Evolutionary conservation across 2,329 filamentous ascomycete genomes (phyloP).

Genomic region (Fusarium sororula): DNA sequence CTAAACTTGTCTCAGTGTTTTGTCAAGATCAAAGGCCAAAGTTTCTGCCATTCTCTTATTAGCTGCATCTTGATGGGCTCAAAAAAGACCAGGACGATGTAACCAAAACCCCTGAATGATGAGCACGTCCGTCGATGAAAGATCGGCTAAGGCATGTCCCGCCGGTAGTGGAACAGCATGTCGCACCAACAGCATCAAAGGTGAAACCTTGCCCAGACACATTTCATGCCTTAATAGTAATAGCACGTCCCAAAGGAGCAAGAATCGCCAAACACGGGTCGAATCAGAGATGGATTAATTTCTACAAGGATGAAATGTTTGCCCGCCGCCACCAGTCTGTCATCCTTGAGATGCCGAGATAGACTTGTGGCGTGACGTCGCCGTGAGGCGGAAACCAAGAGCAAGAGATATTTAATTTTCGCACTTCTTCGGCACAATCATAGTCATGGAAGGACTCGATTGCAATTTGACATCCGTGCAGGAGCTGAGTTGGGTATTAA

Average conservation of each 20-base stretch:
- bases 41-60: background rate
- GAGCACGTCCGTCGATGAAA: conserved; percentile 1
- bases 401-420: conserved; percentile 69
- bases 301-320: conserved; percentile 34
- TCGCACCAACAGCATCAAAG: background rate
- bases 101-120: conserved; percentile 23
- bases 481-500: conserved; percentile 27
- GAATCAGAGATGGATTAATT: conserved; percentile 9
- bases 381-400: conserved; percentile 43
- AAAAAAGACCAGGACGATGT: conserved; percentile 20
- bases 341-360: conserved; percentile 17
- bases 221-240: conserved; percentile 9
- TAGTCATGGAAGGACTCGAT: conserved; percentile 85
- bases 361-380: conserved; percentile 38
- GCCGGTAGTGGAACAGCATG: background rate
- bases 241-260: conserved; percentile 1
- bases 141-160: conserved; percentile 15
- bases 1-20: background rate
- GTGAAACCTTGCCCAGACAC: conserved; percentile 23
- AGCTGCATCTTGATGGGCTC: conserved; percentile 9
- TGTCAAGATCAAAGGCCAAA: background rate
- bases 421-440: conserved; percentile 99
- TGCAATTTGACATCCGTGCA: conserved; percentile 99
- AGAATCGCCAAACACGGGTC: background rate
- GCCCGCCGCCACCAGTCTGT: conserved; percentile 43